Percentiles rank a stretch among this genome's conserved stretches.
Conservation (phyloP, 1,139 yeast species). For the Groenewaldozyma sp. region DNA sequence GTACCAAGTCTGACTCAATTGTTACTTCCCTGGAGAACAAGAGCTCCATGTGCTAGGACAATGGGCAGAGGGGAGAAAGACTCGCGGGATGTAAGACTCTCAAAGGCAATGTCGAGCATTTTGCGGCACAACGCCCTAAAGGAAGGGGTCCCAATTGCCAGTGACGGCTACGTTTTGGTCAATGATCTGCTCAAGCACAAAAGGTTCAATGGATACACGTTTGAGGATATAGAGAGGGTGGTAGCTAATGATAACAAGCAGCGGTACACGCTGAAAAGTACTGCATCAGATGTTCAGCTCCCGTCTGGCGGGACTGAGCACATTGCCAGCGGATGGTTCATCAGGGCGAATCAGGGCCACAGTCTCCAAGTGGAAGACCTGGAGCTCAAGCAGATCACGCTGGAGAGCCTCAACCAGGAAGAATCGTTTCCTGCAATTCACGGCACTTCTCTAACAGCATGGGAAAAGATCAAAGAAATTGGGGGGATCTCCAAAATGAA, state of each 20-base stretch:
- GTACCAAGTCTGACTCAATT: too few species aligned
- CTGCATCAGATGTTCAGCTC: constrained; percentile 8
- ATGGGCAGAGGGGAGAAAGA: constrained; percentile 6
- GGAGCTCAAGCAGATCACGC: constrained; percentile 28
- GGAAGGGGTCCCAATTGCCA: constrained; percentile 56
- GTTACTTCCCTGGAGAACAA: too few species aligned
- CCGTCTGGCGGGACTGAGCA: constrained; percentile 23
- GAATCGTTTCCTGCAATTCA: constrained; percentile 50
- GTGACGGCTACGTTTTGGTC: constrained; percentile 56
- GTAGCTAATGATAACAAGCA: constrained; percentile 62
- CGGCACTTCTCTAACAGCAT: constrained; percentile 58
- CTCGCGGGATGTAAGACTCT: constrained; percentile 36
- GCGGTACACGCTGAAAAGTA: constrained; percentile 47
- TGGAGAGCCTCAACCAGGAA: constrained; percentile 24
- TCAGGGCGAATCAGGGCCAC: constrained; percentile 94
- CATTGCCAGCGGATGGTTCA: constrained; percentile 26
- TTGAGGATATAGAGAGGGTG: constrained; percentile 49
- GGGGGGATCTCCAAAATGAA: constrained; percentile 62
- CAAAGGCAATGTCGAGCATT: constrained; percentile 66
- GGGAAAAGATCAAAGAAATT: constrained; percentile 39
- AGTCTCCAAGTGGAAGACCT: constrained; percentile 50
- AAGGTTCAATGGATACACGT: constrained; percentile 48
- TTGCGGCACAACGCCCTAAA: constrained; percentile 79
- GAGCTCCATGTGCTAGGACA: too few species aligned
- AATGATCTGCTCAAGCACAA: constrained; percentile 46